Percentiles rank a stretch among this genome's conserved stretches.
phyloP scores from a whole-genome alignment of 2,329 filamentous ascomycete species.

The Lachnellula arida region DNA sequence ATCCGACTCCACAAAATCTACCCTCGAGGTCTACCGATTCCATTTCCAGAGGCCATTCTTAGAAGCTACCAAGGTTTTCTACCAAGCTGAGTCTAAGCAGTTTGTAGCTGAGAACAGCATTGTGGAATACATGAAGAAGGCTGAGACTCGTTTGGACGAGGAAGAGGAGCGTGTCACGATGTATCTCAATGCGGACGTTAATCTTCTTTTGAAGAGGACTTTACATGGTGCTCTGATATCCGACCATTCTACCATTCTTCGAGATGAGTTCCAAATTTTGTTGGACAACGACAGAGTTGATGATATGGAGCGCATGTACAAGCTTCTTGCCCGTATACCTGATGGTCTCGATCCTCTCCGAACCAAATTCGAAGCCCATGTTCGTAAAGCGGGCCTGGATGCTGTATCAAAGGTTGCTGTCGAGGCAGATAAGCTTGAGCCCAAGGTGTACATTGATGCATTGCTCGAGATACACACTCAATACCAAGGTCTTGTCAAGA shows the following conservation, averaged over 20 bases:
- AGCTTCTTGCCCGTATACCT: conserved; percentile 79
- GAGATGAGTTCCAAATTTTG: conserved; percentile 92
- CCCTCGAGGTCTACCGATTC: conserved; percentile 86
- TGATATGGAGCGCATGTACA: conserved; percentile 96
- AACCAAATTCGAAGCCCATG: conserved; percentile 84
- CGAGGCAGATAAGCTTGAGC: conserved; percentile 85
- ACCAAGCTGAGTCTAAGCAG: conserved; percentile 84
- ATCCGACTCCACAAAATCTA: conserved; percentile 86
- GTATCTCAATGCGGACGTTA: conserved; percentile 89
- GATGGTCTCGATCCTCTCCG: conserved; percentile 88
- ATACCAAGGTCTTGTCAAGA: conserved; percentile 86
- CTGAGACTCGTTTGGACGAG: conserved; percentile 80
- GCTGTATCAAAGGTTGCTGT: conserved; percentile 88
- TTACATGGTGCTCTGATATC: conserved; percentile 89
- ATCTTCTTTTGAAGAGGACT: conserved; percentile 73
- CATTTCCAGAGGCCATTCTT: conserved; percentile 95
- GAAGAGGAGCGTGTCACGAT: conserved; percentile 91
- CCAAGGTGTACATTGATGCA: conserved; percentile 94
- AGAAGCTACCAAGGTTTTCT: conserved; percentile 76
- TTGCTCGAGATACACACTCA: conserved; percentile 90
- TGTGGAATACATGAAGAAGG: conserved; percentile 99
- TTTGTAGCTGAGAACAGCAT: conserved; percentile 97
- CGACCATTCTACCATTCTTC: conserved; percentile 77
- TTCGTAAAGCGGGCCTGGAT: conserved; percentile 79
- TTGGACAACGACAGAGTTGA: conserved; percentile 93